These are phyloP conservation scores for Elaeis guineensis DNA, from an alignment of 176 grass and related monocot genomes.

Conservation along the genomic window DNA sequence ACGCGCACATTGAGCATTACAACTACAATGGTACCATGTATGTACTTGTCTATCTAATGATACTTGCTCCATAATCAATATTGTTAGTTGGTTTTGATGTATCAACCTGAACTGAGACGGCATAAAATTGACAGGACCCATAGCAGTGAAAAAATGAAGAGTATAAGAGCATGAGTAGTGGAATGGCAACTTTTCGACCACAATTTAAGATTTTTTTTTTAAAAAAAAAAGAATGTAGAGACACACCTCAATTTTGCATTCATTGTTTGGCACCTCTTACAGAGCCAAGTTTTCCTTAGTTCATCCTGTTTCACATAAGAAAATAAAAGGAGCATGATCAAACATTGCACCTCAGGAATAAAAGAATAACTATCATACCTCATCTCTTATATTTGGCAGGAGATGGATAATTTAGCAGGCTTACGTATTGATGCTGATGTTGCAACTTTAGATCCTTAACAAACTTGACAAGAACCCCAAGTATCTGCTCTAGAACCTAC, in stretches of 20 bases:
- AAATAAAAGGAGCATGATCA: not conserved
- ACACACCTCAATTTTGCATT: constrained; percentile 90
- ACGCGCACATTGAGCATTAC: too few species aligned
- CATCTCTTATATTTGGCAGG: not conserved
- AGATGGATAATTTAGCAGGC: constrained; percentile 9
- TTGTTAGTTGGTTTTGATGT: too few species aligned
- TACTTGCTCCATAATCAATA: too few species aligned
- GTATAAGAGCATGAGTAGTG: too few species aligned
- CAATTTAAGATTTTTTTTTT: not conserved
- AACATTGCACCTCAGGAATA: too few species aligned
- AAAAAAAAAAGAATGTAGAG: constrained; percentile 7
- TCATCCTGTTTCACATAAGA: constrained; percentile 62
- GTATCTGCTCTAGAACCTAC: constrained; percentile 97
- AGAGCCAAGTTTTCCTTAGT: constrained; percentile 93
- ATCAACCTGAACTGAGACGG: too few species aligned
- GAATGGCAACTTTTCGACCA: not conserved
- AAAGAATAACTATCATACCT: too few species aligned
- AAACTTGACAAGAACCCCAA: constrained; percentile 83
- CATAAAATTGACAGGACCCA: too few species aligned
- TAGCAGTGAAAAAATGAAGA: too few species aligned
- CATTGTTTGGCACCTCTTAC: constrained; percentile 96
- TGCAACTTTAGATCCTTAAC: constrained; percentile 96
- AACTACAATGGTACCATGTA: too few species aligned
- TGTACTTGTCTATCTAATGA: too few species aligned
- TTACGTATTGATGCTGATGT: constrained; percentile 96